phyloP scores from a whole-genome alignment of 108 stramenopile genomes.

The Stephanodiscus triporus region DNA sequence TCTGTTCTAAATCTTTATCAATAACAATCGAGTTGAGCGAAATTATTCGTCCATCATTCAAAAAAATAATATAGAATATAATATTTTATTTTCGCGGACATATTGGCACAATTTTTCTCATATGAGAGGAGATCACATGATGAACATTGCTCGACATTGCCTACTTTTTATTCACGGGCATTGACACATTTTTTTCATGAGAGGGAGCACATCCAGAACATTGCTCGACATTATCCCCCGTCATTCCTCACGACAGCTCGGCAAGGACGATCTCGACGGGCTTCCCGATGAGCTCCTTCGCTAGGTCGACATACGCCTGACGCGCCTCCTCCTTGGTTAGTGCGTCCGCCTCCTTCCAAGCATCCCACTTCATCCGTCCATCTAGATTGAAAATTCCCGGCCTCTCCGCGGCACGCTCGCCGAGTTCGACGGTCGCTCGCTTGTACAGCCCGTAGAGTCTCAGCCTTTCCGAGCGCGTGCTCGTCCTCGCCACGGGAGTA shows the following conservation, averaged over 20 bases:
- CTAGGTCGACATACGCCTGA: constrained; percentile 37
- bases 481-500: constrained; percentile 23
- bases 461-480: constrained; percentile 44
- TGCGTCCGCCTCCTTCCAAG: constrained; percentile 27
- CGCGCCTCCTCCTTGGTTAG: constrained; percentile 33
- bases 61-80: too few species aligned
- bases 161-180: background rate
- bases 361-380: constrained; percentile 43
- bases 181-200: background rate
- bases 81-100: too few species aligned
- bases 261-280: constrained; percentile 21
- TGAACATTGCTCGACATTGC: too few species aligned
- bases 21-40: too few species aligned
- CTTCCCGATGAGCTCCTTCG: constrained; percentile 35
- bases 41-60: too few species aligned
- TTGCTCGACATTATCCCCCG: background rate
- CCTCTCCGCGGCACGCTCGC: constrained; percentile 13
- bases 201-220: background rate
- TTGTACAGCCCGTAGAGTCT: constrained; percentile 54
- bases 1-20: too few species aligned
- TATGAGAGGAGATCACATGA: too few species aligned
- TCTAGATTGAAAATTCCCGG: constrained; percentile 42
- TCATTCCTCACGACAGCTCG: background rate
- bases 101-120: too few species aligned
- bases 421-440: constrained; percentile 36